These are phyloP conservation scores for Coniochaeta prunicola DNA, from an alignment of 2,329 filamentous ascomycete species.

Conservation along the genomic window DNA sequence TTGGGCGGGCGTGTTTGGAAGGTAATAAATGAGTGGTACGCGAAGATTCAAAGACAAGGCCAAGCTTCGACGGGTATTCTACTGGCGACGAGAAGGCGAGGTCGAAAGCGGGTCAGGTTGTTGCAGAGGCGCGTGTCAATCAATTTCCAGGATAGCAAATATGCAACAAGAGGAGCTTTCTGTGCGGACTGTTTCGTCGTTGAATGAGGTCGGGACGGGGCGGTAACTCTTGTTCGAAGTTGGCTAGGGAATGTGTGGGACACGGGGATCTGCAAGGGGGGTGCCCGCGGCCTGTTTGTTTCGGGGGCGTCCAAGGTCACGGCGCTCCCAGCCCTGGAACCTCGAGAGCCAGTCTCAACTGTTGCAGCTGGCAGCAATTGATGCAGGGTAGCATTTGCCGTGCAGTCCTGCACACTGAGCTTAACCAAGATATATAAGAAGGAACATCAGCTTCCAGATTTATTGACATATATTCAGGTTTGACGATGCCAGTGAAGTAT, in stretches of 20 bases:
- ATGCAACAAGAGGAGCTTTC: background rate
- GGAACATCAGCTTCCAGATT: too few relatives aligned
- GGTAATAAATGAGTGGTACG: background rate
- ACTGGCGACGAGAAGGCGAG: background rate
- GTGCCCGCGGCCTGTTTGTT: too few relatives aligned
- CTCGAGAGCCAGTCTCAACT: background rate
- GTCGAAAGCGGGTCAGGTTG: background rate
- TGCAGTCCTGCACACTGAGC: too few relatives aligned
- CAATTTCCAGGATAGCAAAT: background rate
- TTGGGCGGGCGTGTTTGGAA: too few relatives aligned
- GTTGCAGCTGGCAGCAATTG: background rate
- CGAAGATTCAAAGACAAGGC: background rate
- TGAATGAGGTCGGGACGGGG: background rate
- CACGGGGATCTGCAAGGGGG: slow-evolving; percentile 1
- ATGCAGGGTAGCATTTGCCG: too few relatives aligned
- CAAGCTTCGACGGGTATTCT: background rate
- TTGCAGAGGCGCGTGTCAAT: background rate
- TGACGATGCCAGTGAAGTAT: too few relatives aligned
- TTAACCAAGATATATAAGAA: too few relatives aligned
- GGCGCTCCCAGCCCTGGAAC: background rate
- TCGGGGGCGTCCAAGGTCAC: background rate
- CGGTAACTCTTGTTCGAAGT: background rate
- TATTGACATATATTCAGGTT: too few relatives aligned
- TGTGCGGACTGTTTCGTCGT: background rate
- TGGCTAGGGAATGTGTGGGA: slow-evolving; percentile 1